Percentiles rank a stretch among this genome's conserved stretches.
Evolutionary conservation across 768 basidiomycete genomes (phyloP).

Genomic region (Inosperma sp.): DNA sequence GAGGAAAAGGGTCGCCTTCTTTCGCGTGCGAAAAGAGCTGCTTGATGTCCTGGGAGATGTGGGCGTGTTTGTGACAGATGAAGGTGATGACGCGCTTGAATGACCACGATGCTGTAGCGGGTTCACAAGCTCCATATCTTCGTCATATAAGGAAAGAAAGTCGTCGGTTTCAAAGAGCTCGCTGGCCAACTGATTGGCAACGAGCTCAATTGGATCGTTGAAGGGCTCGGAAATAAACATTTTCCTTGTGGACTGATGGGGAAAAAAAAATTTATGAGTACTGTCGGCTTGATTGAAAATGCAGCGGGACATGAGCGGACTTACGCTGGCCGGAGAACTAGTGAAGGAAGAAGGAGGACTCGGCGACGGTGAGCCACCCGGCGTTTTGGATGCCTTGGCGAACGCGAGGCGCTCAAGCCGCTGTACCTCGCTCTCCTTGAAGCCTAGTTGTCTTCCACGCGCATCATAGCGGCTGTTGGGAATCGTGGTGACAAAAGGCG

Average conservation of each 20-base stretch:
- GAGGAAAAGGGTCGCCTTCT: conserved; percentile 22
- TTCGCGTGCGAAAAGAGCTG: conserved; percentile 23
- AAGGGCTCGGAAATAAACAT: conserved; percentile 24
- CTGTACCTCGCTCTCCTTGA: conserved; percentile 43
- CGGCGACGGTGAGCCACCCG: conserved; percentile 17
- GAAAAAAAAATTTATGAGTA: neutral
- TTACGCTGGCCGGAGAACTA: conserved; percentile 22
- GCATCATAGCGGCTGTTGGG: conserved; percentile 34
- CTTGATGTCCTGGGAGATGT: conserved; percentile 15
- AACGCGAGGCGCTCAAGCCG: conserved; percentile 50
- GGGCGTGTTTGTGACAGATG: too few relatives aligned
- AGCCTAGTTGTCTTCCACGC: conserved; percentile 42
- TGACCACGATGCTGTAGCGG: too few relatives aligned
- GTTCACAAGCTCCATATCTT: too few relatives aligned
- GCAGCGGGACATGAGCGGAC: conserved; percentile 9
- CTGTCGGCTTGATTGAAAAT: neutral
- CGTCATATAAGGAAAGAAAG: conserved; percentile 21
- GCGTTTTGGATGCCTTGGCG: conserved; percentile 40
- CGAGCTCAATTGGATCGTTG: conserved; percentile 27
- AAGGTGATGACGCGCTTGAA: conserved; percentile 13
- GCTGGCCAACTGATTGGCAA: conserved; percentile 26
- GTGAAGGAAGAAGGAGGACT: conserved; percentile 17
- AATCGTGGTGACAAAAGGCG: conserved; percentile 25
- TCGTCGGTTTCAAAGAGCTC: conserved; percentile 16
- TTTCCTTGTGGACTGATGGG: conserved; percentile 10